Base-by-base conservation (phyloP, 768 basidiomycete genomes). In the Coprinopsis sp. region DNA sequence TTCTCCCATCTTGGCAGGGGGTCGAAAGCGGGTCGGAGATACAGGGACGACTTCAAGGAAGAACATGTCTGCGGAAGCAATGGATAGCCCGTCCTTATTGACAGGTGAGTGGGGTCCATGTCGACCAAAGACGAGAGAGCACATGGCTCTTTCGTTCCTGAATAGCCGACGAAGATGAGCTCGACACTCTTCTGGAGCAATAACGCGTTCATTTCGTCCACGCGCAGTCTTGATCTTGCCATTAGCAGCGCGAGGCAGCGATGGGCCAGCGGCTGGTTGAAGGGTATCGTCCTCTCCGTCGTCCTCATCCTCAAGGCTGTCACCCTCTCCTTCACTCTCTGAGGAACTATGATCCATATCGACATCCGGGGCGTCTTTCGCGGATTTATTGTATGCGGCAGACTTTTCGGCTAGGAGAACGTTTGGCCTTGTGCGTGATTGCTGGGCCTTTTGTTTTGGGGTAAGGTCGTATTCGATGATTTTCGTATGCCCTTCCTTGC, bases 21-120 rank as follows among this genome's bases (percentile, higher is more conserved):
- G 96, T 37, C 96, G 83, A 74, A 98, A 99, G 28, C 95, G 88
- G 6, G 91, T 95, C 13, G 96, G 96, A 13, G 93, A 78, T 16
- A 98, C 88, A 24, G 91, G 82, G 18, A 99, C 64, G 43, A 89
- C 91, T 27, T 94, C 89, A 71, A 97, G 72, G 74, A 99, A 99
- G 67, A 98, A 98, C 79, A 98, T 92, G 62, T 98, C 96, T 34
- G 93, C 87, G 24, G 82, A 84, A 7, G 86, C 86, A 24, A 78
- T 65, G 6, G 81, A 81, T 7, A 91, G 72, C 40, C 77, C 79
- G 19, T 77, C 73, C n/a, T 63, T 59, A 16, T 75, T 74, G 36
- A 87, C 63, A 25, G 73, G 73, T 3, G 89, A 77, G 54, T 87
- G 85, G 5, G 87, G 82, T 6, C 96, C 94, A 62, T 98, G 95